Evolutionary conservation across 768 basidiomycete species (phyloP), one percentile per base, ranked within the genome.

Genomic region (Trametes punicea): DNA sequence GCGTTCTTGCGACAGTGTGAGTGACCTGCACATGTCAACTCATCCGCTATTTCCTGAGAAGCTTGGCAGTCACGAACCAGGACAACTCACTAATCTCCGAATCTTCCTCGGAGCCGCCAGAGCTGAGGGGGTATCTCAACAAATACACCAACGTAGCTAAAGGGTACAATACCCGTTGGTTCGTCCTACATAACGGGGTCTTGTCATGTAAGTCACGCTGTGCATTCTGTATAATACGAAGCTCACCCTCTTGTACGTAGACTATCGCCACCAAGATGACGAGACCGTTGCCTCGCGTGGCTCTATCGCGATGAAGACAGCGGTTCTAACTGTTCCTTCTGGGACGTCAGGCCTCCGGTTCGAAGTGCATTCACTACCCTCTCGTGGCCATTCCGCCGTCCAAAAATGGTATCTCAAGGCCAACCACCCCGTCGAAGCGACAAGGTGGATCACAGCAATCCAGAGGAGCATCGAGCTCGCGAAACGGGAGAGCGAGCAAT

Each of bases 71-170:
- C 63, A 85, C 83, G 16, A 94, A 93, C 65, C 87, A 87, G 36
- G 90, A 94, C 63, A 83, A 82, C 34, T 82, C 84, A 0, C 74
- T 93, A 1, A 79, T 93, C 9, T 76, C 79, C 4, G 66, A 72
- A 7, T 71, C 77, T 1, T 62, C 75, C 0, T 46, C 75, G 1
- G 82, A 84, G 45, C 82, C 87, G 1, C 84, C 87, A 0, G 69
- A 76, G 2, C 70, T 91, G 53, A 84, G 81, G 59, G 92, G 90
- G 0, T 92, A 92, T 65, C 74, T 93, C 18, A 92, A 90, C 70
- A 98, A 98, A 69, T 97, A 94, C 67, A 85, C 88, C 1, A 98
- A 97, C 63, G 90, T 97, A 34, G 91, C 92, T 0, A 86, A 84
- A 62, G 94, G 95, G 0, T 96, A 93, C 67, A 85, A 84, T 56